Evolutionary conservation across 345 rosid species (phyloP), one percentile per base, ranked within the genome.

Genomic region (Bruguiera gymnorhiza): DNA sequence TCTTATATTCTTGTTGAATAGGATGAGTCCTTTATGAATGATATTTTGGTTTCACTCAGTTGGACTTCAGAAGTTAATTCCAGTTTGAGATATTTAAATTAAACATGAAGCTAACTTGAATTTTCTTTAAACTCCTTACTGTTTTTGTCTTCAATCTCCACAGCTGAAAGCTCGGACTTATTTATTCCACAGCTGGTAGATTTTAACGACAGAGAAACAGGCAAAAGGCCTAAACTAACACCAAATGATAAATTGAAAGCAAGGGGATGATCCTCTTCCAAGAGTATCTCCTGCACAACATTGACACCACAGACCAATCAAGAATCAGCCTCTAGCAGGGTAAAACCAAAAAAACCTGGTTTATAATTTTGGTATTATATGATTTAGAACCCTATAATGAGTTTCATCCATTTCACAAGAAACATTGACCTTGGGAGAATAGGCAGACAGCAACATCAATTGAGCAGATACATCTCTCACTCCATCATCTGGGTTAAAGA

Each of bases 241-340:
- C 86, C 82, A 78, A 95, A 92, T 46, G 97, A 85, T 56, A 95
- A 71, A 79, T 86, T 90, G 78, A 86, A 80, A 67, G 87, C 91
- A 70, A 95, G 87, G 69, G 99, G 92, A 79, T 95, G 99, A 83
- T 92, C 91, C 85, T 95, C 99, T 77, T 83, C 81, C 83, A 92
- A 61, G 75, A 83, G 67, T 60, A 86, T 57, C 21, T 87, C 96
- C 99, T 95, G 89, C 77, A 83, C 46, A 78, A 67, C 50, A 78
- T 69, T 48, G 7, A 61, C 51, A 56, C 58, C 63, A 77, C 71
- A 53, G 72, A 56, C 76, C 60, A 57, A 62, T 67, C 67, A 69
- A 64, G 70, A 69, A 43, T 65, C 72, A 76, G 69, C 71, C 62
- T 70, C 70, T 54, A 43, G 68, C 10, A 24, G 39, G 7, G 55